These are phyloP conservation scores for Fusarium succisae DNA, from an alignment of 2,329 filamentous ascomycete genomes.

Conservation along the genomic window DNA sequence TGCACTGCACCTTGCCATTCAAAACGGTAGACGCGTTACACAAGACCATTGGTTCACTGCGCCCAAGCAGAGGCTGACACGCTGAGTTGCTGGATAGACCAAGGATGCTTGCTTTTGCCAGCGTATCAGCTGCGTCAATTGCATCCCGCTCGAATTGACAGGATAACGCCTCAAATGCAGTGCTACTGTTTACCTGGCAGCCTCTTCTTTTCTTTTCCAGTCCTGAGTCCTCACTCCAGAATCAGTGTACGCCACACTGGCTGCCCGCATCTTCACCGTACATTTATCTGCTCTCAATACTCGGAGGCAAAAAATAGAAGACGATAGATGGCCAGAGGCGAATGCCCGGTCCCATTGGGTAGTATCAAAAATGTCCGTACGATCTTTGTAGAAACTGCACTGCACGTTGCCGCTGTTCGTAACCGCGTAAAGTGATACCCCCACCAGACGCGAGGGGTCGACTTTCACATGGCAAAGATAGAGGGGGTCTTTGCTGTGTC, in stretches of 20 bases:
- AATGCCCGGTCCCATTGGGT: neutral
- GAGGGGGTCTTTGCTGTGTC: conserved; percentile 14
- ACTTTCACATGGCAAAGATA: conserved; percentile 34
- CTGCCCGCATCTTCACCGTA: conserved; percentile 14
- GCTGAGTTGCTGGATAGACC: conserved; percentile 1
- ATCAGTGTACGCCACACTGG: conserved; percentile 2
- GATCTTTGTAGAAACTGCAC: conserved; percentile 7
- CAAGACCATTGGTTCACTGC: neutral
- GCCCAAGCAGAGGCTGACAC: conserved; percentile 33
- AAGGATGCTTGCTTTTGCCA: neutral
- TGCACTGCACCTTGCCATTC: neutral
- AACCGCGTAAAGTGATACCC: conserved; percentile 21
- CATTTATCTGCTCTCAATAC: neutral
- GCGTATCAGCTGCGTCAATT: conserved; percentile 23
- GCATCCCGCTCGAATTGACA: conserved; percentile 23
- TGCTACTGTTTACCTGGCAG: conserved; percentile 6
- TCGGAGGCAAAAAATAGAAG: neutral
- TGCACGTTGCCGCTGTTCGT: conserved; percentile 29
- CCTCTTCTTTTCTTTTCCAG: neutral
- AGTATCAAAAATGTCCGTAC: neutral
- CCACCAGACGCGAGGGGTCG: conserved; percentile 17
- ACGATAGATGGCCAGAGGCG: neutral
- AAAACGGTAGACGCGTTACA: neutral
- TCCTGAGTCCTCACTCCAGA: neutral
- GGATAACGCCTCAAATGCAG: conserved; percentile 5